Percentiles rank a stretch among this genome's conserved stretches.
phyloP scores from a whole-genome alignment of 2,329 filamentous ascomycete genomes.

The Mycosphaerella sp. region DNA sequence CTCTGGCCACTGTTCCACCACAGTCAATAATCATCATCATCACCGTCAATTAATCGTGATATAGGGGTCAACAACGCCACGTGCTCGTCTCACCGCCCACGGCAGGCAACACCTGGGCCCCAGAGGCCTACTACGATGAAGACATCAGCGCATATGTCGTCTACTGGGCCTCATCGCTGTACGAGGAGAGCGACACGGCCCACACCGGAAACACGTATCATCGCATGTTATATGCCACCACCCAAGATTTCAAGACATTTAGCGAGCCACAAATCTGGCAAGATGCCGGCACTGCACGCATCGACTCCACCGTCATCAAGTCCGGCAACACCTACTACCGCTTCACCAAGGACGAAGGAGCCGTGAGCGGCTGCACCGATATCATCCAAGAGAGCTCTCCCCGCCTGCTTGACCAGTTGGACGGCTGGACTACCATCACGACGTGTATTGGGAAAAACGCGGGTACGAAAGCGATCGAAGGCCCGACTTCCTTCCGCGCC shows the following conservation, averaged over 20 bases:
- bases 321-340: slow-evolving; percentile 43
- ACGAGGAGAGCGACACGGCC: slow-evolving; percentile 41
- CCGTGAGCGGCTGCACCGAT: slow-evolving; percentile 46
- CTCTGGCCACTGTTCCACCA: too few relatives aligned
- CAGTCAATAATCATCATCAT: too few relatives aligned
- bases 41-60: too few relatives aligned
- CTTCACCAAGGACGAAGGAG: slow-evolving; percentile 51
- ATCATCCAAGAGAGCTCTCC: slow-evolving; percentile 49
- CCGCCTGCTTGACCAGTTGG: slow-evolving; percentile 38
- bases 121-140: slow-evolving; percentile 50
- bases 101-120: slow-evolving; percentile 53
- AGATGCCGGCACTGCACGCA: slow-evolving; percentile 46
- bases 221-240: slow-evolving; percentile 53
- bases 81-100: slow-evolving; percentile 44
- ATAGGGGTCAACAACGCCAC: slow-evolving; percentile 44
- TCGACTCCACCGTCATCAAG: slow-evolving; percentile 49
- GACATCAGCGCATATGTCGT: slow-evolving; percentile 43
- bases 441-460: slow-evolving; percentile 48
- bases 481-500: slow-evolving; percentile 48
- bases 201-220: slow-evolving; percentile 49
- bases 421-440: slow-evolving; percentile 41
- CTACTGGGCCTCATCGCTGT: slow-evolving; percentile 46
- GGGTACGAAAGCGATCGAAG: slow-evolving; percentile 46
- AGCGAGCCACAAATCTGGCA: slow-evolving; percentile 47
- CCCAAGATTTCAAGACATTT: slow-evolving; percentile 51